Conservation (phyloP, 345 rosid species). For the Dovyalis caffra region DNA sequence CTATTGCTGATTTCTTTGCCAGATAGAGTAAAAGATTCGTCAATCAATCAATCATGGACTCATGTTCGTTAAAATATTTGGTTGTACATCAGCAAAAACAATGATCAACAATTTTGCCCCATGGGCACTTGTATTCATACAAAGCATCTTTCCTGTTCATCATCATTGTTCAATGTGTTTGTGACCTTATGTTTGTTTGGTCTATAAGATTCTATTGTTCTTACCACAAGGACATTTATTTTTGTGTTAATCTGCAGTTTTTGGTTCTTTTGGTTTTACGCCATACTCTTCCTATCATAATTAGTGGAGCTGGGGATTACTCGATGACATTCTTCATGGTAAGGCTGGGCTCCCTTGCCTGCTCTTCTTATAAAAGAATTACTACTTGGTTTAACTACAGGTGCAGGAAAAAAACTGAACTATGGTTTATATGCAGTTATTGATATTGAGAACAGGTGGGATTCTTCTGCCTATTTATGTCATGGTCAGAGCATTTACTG, state of each 20-base stretch:
- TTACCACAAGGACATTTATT: not conserved
- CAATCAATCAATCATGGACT: not conserved
- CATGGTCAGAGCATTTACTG: conserved; percentile 48
- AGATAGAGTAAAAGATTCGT: not conserved
- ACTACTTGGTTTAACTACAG: not conserved
- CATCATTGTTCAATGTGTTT: not conserved
- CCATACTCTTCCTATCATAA: conserved; percentile 61
- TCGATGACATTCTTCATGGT: conserved; percentile 57
- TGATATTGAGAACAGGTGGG: conserved; percentile 54
- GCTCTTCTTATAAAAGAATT: not conserved
- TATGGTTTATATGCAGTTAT: conserved; percentile 40
- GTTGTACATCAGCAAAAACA: not conserved
- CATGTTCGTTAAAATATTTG: not conserved
- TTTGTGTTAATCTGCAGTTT: conserved; percentile 47
- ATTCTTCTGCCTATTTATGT: conserved; percentile 63
- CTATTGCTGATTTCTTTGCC: not conserved
- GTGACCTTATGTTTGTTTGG: not conserved
- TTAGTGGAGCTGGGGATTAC: conserved; percentile 54
- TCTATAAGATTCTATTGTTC: not conserved
- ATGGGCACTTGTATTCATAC: not conserved
- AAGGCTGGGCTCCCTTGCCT: conserved; percentile 14
- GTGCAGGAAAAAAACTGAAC: not conserved
- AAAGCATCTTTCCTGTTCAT: not conserved
- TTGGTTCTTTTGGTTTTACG: conserved; percentile 65
- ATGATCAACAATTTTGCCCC: not conserved